Evolutionary conservation across 2,329 filamentous ascomycete species (phyloP).

Genomic region (Ceratocystis smalleyi): DNA sequence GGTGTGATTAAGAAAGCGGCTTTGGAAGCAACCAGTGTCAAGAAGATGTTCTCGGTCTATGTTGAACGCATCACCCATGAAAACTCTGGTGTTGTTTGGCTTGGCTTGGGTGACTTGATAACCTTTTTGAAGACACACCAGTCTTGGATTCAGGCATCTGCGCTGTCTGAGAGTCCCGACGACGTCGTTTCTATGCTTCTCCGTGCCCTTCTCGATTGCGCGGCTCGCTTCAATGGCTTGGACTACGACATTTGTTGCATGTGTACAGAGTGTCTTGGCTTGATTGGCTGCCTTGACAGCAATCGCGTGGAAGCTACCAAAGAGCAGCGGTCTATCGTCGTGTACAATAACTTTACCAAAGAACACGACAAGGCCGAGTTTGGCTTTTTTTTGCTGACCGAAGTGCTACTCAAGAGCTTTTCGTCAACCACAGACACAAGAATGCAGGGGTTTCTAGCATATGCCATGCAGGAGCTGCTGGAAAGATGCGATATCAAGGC

Average conservation of each 20-base stretch:
- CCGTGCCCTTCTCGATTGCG: slow-evolving; percentile 70
- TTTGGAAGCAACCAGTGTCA: slow-evolving; percentile 26
- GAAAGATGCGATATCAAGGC: slow-evolving; percentile 58
- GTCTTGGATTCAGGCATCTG: slow-evolving; percentile 60
- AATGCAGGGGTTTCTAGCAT: slow-evolving; percentile 81
- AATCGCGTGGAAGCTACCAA: slow-evolving; percentile 71
- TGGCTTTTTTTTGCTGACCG: slow-evolving; percentile 66
- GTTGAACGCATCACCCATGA: slow-evolving; percentile 63
- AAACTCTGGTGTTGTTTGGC: slow-evolving; percentile 68
- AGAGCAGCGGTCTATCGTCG: slow-evolving; percentile 67
- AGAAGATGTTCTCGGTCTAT: slow-evolving; percentile 38
- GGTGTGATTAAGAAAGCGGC: slow-evolving; percentile 28
- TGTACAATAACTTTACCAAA: slow-evolving; percentile 72
- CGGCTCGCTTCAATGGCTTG: slow-evolving; percentile 58
- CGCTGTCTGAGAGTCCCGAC: slow-evolving; percentile 71
- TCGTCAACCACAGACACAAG: slow-evolving; percentile 76
- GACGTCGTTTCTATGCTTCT: slow-evolving; percentile 54
- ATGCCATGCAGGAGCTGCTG: slow-evolving; percentile 83
- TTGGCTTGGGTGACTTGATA: slow-evolving; percentile 63
- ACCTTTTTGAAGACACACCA: slow-evolving; percentile 60
- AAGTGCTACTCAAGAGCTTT: slow-evolving; percentile 82
- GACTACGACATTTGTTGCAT: slow-evolving; percentile 53
- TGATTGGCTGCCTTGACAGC: slow-evolving; percentile 82
- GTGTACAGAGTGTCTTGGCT: slow-evolving; percentile 68
- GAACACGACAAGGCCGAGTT: slow-evolving; percentile 72